Conservation (phyloP, 148 eudicot genomes). For the Vaccinium vitisidaea region DNA sequence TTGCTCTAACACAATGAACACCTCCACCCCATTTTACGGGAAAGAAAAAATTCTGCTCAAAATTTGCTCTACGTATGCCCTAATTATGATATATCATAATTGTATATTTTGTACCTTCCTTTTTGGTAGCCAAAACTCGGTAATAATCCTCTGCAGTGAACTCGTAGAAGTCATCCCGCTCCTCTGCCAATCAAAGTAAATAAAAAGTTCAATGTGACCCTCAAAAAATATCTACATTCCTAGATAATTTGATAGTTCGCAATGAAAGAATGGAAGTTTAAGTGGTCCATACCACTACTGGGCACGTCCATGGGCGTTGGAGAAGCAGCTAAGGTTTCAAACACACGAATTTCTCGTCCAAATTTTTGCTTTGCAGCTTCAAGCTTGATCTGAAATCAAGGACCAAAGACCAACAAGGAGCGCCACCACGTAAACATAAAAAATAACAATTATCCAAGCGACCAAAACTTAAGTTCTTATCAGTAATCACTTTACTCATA, state of each 20-base stretch:
- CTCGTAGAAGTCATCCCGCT: slow-evolving; percentile 71
- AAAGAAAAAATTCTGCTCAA: neutral
- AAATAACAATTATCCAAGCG: neutral
- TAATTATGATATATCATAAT: neutral
- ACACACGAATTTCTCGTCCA: slow-evolving; percentile 77
- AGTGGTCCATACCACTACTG: slow-evolving; percentile 23
- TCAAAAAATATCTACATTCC: neutral
- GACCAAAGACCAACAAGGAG: neutral
- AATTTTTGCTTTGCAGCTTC: slow-evolving; percentile 64
- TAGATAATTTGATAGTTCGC: neutral
- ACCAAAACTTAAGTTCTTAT: neutral
- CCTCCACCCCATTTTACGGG: neutral
- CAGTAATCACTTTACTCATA: neutral
- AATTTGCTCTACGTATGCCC: neutral
- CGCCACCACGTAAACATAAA: neutral
- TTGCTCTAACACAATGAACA: neutral
- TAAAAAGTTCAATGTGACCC: neutral
- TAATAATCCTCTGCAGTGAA: slow-evolving; percentile 76
- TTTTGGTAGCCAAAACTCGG: slow-evolving; percentile 49
- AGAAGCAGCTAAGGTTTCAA: slow-evolving; percentile 55
- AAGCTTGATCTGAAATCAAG: slow-evolving; percentile 50
- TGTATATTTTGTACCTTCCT: slow-evolving; percentile 45
- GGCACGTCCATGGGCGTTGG: slow-evolving; percentile 31
- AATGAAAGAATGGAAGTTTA: neutral
- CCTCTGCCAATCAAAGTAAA: slow-evolving; percentile 43